These are phyloP conservation scores for Zea mays DNA, from an alignment of 176 grass and related monocot genomes.

Conservation along the genomic window DNA sequence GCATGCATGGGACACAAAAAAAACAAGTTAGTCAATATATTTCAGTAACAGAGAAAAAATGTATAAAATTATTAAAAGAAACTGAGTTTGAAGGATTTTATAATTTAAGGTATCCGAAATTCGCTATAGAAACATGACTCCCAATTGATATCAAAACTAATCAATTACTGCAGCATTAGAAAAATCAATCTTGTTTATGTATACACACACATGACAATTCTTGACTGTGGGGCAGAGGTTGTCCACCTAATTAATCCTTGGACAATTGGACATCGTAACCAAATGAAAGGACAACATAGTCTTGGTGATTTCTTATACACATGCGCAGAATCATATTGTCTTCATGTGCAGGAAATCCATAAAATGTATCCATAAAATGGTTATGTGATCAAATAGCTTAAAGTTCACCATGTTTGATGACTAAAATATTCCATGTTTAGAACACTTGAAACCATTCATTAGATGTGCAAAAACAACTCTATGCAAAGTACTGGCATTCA, in stretches of 20 bases:
- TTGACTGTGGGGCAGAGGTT: too few species aligned
- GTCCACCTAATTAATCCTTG: too few species aligned
- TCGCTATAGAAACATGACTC: not conserved
- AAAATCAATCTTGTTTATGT: not conserved
- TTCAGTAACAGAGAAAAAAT: slow-evolving; percentile 12
- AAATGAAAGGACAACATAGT: not conserved
- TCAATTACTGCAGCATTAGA: not conserved
- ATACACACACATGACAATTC: too few species aligned
- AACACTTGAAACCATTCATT: not conserved
- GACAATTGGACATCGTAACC: too few species aligned
- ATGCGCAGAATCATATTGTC: not conserved
- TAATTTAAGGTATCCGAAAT: not conserved
- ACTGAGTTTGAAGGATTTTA: not conserved
- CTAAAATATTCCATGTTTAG: not conserved
- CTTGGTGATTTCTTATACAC: slow-evolving; percentile 22
- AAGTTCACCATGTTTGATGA: not conserved
- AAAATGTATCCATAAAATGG: not conserved
- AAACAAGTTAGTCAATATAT: slow-evolving; percentile 15
- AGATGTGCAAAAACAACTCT: not conserved
- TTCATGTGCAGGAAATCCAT: not conserved
- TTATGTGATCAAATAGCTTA: slow-evolving; percentile 15
- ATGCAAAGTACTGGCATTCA: slow-evolving; percentile 2
- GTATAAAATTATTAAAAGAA: slow-evolving; percentile 12
- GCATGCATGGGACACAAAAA: slow-evolving; percentile 1
- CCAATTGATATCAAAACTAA: not conserved